Evolutionary conservation across 2,329 filamentous ascomycete genomes (phyloP).

Genomic region (Aulographum hederae): DNA sequence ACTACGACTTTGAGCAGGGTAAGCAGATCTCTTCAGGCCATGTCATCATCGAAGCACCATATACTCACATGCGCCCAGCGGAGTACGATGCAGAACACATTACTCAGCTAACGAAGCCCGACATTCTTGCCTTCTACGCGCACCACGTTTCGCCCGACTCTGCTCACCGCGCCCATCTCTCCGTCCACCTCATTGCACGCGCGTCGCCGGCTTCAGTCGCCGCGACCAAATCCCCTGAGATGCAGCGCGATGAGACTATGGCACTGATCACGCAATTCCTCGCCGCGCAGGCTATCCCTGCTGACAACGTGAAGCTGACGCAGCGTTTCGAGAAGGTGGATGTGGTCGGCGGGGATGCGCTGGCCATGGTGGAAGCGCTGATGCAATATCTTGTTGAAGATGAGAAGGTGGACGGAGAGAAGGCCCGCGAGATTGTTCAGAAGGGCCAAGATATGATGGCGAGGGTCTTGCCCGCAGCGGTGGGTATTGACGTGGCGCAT

Average conservation of each 20-base stretch:
- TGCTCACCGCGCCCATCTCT: conserved; percentile 56
- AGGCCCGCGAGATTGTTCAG: conserved; percentile 28
- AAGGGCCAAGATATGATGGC: conserved; percentile 31
- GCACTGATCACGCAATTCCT: conserved; percentile 27
- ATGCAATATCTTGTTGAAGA: conserved; percentile 26
- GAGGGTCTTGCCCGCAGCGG: conserved; percentile 20
- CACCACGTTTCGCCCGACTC: conserved; percentile 61
- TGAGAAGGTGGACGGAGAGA: conserved; percentile 28
- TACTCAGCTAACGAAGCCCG: conserved; percentile 54
- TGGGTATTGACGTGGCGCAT: conserved; percentile 24
- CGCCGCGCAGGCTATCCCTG: conserved; percentile 24
- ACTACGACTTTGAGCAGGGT: conserved; percentile 81
- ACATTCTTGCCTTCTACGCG: conserved; percentile 65
- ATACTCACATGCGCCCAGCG: conserved; percentile 24
- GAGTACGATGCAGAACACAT: conserved; percentile 62
- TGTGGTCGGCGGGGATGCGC: conserved; percentile 25
- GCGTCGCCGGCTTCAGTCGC: conserved; percentile 21
- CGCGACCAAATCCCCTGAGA: conserved; percentile 16
- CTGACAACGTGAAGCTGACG: conserved; percentile 23
- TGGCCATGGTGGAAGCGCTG: conserved; percentile 32
- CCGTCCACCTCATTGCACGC: conserved; percentile 69
- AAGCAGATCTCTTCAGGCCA: conserved; percentile 16
- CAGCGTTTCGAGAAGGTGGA: conserved; percentile 26
- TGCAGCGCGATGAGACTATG: conserved; percentile 25
- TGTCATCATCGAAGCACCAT: not conserved